Evolutionary conservation across 352 stramenopile genomes (phyloP).

Genomic region (Pythium aquatile): DNA sequence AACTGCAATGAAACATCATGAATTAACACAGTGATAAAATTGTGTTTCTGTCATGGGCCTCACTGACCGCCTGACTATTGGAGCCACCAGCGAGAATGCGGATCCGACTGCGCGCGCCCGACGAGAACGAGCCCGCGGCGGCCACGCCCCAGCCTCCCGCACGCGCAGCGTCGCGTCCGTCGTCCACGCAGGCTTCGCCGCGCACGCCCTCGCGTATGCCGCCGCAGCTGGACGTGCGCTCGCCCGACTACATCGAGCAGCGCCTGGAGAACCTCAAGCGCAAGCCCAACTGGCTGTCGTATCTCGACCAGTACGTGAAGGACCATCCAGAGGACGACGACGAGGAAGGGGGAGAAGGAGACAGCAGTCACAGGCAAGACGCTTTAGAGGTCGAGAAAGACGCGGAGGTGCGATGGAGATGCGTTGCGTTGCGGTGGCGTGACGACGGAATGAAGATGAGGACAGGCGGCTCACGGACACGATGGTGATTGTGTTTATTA

Average conservation of each 20-base stretch:
- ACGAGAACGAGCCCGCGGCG: conserved; percentile 40
- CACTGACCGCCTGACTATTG: conserved; percentile 4
- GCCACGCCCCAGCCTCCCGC: conserved; percentile 4
- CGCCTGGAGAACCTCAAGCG: conserved; percentile 86
- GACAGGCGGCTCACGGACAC: not conserved
- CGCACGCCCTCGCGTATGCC: conserved; percentile 24
- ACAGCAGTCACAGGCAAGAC: not conserved
- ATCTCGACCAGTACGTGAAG: conserved; percentile 73
- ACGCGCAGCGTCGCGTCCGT: not conserved
- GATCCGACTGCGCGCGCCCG: conserved; percentile 61
- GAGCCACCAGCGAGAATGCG: conserved; percentile 32
- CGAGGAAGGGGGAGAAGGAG: conserved; percentile 14
- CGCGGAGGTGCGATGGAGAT: not conserved
- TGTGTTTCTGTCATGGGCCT: not conserved
- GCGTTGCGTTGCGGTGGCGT: not conserved
- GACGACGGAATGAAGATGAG: not conserved
- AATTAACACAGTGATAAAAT: not conserved
- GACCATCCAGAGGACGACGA: conserved; percentile 47
- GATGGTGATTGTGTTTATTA: not conserved
- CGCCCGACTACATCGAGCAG: conserved; percentile 83
- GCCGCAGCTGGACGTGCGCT: conserved; percentile 62
- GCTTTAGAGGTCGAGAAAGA: not conserved
- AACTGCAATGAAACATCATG: not conserved
- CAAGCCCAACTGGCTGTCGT: conserved; percentile 54
- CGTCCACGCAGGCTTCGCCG: conserved; percentile 30